Conservation (phyloP, 768 basidiomycete genomes). For the Lepiota venenata region DNA sequence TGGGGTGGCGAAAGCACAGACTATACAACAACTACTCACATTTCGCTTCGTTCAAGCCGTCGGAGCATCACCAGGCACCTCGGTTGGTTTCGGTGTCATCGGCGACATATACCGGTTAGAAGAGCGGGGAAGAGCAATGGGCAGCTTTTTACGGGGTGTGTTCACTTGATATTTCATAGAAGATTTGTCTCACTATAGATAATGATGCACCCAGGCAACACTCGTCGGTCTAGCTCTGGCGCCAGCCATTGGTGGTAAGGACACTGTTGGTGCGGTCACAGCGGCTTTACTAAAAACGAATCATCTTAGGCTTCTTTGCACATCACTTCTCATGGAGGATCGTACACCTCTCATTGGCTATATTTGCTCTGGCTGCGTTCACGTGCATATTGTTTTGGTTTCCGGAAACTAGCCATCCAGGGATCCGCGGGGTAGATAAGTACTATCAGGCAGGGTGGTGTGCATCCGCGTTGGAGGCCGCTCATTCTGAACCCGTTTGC, state of each 20-base stretch:
- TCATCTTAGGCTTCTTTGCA: constrained; percentile 9
- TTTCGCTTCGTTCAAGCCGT: constrained; percentile 68
- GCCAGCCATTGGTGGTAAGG: constrained; percentile 50
- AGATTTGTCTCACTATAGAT: background rate
- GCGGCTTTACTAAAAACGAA: background rate
- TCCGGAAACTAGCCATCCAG: constrained; percentile 68
- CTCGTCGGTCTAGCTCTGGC: constrained; percentile 62
- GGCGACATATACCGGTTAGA: constrained; percentile 67
- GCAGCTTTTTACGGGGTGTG: constrained; percentile 53
- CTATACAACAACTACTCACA: constrained; percentile 47
- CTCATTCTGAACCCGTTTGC: constrained; percentile 55
- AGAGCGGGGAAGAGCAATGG: constrained; percentile 58
- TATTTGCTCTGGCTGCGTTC: constrained; percentile 38
- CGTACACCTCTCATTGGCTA: constrained; percentile 47
- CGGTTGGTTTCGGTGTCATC: constrained; percentile 57
- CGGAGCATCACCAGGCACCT: constrained; percentile 56
- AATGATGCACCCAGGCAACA: constrained; percentile 31
- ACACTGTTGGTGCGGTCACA: background rate
- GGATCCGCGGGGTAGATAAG: constrained; percentile 52
- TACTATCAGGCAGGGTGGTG: constrained; percentile 16
- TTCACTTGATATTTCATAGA: background rate
- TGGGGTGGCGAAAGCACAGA: constrained; percentile 49
- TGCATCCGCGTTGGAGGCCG: constrained; percentile 19
- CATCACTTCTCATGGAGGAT: constrained; percentile 55
- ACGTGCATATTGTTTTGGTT: constrained; percentile 41